Percentiles rank a stretch among this genome's conserved stretches.
Conservation (phyloP, 139 green algal genomes). For the Prasinococcaceae sp. region DNA sequence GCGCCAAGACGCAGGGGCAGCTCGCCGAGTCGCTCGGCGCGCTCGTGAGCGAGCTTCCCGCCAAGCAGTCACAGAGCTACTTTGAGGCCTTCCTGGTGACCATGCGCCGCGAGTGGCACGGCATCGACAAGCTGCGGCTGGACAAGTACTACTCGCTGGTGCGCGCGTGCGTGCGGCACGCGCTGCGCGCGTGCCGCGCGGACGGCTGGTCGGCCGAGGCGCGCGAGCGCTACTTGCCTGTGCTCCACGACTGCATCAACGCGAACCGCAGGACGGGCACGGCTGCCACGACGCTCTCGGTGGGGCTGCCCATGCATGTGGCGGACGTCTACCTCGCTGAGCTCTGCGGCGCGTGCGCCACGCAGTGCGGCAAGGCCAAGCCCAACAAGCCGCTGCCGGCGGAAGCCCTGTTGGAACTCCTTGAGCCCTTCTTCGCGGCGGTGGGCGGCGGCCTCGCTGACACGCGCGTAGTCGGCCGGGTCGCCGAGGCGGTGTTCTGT, state of each 20-base stretch:
- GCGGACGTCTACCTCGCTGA: constrained; percentile 61
- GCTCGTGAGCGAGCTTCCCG: constrained; percentile 3
- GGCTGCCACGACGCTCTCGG: not conserved
- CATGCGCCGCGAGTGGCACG: constrained; percentile 66
- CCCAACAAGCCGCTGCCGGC: constrained; percentile 4
- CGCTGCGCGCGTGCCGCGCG: constrained; percentile 25
- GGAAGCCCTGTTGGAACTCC: constrained; percentile 23
- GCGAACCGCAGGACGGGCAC: not conserved
- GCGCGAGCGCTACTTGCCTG: not conserved
- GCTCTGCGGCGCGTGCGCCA: constrained; percentile 26
- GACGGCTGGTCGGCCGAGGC: constrained; percentile 29
- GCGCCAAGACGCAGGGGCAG: constrained; percentile 58
- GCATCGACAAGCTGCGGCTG: constrained; percentile 71
- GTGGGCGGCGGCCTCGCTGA: constrained; percentile 6
- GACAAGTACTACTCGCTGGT: constrained; percentile 92
- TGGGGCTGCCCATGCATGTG: constrained; percentile 23
- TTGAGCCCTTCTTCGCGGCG: constrained; percentile 35
- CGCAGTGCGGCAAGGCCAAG: not conserved
- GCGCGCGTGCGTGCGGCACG: constrained; percentile 43
- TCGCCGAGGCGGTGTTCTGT: constrained; percentile 1
- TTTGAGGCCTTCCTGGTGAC: constrained; percentile 14
- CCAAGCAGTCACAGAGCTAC: not conserved
- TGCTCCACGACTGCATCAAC: not conserved
- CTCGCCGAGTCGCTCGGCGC: constrained; percentile 9
- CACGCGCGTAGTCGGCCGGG: constrained; percentile 1